phyloP scores from a whole-genome alignment of 257 asterid genomes.

The Solanum acaule region DNA sequence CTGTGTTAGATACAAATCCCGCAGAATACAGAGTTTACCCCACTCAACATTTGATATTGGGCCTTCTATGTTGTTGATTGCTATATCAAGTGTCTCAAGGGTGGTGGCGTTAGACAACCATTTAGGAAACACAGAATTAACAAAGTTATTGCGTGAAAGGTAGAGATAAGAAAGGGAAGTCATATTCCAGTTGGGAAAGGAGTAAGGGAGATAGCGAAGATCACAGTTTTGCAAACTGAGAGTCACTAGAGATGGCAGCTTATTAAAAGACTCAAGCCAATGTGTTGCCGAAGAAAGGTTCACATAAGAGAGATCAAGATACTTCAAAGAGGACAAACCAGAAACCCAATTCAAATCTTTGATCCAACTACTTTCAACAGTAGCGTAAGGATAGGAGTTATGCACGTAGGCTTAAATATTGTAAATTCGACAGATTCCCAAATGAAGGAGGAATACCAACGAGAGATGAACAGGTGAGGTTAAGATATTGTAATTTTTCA shows the following conservation, averaged over 20 bases:
- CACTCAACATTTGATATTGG: background rate
- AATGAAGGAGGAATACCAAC: slow-evolving; percentile 14
- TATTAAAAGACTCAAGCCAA: background rate
- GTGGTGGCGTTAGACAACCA: slow-evolving; percentile 10
- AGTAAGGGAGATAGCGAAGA: background rate
- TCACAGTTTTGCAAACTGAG: slow-evolving; percentile 1
- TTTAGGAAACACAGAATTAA: slow-evolving; percentile 3
- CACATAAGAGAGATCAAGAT: background rate
- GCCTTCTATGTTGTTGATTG: background rate
- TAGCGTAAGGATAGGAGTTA: background rate
- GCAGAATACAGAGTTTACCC: background rate
- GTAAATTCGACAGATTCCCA: slow-evolving; percentile 15
- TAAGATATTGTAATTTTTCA: slow-evolving; percentile 5
- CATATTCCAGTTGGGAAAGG: background rate
- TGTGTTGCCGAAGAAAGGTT: background rate
- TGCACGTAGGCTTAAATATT: background rate
- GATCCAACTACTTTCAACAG: background rate
- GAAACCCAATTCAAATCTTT: background rate
- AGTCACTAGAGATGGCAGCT: slow-evolving; percentile 1
- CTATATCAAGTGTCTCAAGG: slow-evolving; percentile 4
- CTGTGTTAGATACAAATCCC: background rate
- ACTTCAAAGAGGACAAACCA: slow-evolving; percentile 2
- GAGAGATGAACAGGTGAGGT: slow-evolving; percentile 3
- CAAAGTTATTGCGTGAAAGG: slow-evolving; percentile 1
- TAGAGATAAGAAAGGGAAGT: slow-evolving; percentile 2